Evolutionary conservation across 495 filamentous ascomycete genomes (phyloP).

Genomic region (Massariosphaeria phaeospora): DNA sequence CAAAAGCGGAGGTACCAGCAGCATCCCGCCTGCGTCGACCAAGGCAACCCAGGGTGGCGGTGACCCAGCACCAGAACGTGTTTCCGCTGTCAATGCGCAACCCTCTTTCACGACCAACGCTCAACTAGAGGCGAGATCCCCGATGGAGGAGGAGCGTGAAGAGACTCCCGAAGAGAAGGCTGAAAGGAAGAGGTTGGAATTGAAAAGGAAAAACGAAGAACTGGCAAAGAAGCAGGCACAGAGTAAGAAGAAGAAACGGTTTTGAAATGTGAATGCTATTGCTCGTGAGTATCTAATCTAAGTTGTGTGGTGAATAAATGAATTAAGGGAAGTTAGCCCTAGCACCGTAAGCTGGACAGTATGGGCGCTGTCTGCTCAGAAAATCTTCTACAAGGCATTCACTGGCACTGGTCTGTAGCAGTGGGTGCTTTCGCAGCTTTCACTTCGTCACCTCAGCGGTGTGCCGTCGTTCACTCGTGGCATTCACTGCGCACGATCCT

Average conservation of each 20-base stretch:
- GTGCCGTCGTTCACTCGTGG: no score
- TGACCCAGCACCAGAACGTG: not conserved
- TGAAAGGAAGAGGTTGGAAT: constrained; percentile 37
- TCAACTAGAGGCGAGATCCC: constrained; percentile 5
- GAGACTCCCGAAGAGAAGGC: constrained; percentile 41
- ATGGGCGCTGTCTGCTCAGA: no score
- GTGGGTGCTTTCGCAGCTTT: no score
- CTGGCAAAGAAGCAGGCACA: constrained; percentile 38
- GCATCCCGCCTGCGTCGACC: not conserved
- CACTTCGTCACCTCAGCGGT: no score
- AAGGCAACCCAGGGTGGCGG: not conserved
- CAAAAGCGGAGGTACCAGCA: not conserved
- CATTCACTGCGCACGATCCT: no score
- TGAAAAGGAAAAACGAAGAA: constrained; percentile 36
- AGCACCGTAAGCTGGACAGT: no score
- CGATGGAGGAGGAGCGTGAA: constrained; percentile 18
- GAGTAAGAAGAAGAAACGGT: constrained; percentile 39
- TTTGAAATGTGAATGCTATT: no score
- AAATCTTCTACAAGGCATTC: no score
- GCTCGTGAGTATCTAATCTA: no score
- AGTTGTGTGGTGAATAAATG: constrained; percentile 1
- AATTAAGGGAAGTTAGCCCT: no score
- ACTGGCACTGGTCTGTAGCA: no score
- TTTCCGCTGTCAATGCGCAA: no score
- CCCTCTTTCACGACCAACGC: not conserved